Evolutionary conservation across 1,139 yeast genomes (phyloP).

Genomic region (Oligophagozyma castellii): DNA sequence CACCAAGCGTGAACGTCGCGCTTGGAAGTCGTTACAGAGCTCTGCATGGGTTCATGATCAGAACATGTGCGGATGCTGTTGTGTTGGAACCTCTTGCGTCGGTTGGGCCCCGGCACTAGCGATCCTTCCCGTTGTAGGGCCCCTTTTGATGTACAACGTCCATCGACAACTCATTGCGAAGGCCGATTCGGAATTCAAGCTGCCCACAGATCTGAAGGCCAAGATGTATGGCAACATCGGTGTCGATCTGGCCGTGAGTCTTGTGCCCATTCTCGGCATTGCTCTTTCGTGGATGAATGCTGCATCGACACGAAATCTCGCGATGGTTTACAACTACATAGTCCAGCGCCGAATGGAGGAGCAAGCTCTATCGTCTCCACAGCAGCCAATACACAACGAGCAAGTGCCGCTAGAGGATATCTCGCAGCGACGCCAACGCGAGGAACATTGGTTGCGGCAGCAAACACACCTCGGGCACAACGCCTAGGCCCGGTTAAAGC

Average conservation of each 20-base stretch:
- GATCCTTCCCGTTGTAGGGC: conserved; percentile 68
- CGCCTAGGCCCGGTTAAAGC: too few species aligned
- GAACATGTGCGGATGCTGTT: conserved; percentile 66
- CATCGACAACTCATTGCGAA: conserved; percentile 51
- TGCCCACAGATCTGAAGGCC: conserved; percentile 49
- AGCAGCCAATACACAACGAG: too few species aligned
- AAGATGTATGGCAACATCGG: conserved; percentile 63
- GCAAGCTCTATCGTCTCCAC: too few species aligned
- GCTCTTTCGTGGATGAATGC: conserved; percentile 69
- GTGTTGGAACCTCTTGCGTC: conserved; percentile 55
- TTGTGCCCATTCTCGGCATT: conserved; percentile 71
- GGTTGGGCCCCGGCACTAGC: conserved; percentile 65
- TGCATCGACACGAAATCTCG: conserved; percentile 85
- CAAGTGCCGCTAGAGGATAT: too few species aligned
- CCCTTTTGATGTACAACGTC: conserved; percentile 61
- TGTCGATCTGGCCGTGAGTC: conserved; percentile 55
- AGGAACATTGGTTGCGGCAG: too few species aligned
- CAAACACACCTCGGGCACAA: too few species aligned
- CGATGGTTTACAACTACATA: conserved; percentile 41
- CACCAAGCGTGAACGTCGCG: conserved; percentile 46
- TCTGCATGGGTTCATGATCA: conserved; percentile 81
- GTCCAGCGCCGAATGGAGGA: too few species aligned
- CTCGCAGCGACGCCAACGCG: too few species aligned
- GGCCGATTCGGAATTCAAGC: conserved; percentile 40
- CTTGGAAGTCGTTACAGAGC: conserved; percentile 59